Base-by-base conservation (phyloP, 2,329 filamentous ascomycete genomes). In the Fulvia fulva region DNA sequence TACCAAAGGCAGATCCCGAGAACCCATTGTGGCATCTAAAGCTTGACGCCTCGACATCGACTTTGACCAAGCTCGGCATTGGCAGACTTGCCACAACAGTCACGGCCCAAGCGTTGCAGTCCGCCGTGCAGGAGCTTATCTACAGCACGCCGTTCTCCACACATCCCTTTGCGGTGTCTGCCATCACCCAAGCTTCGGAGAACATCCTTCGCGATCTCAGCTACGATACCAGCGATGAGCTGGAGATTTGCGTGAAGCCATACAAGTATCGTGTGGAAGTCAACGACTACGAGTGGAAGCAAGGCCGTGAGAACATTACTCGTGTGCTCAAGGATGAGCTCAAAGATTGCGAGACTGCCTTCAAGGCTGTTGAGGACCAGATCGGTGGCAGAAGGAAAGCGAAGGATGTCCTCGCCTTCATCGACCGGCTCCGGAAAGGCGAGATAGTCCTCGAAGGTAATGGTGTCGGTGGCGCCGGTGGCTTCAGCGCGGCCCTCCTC, bases 251-350 rank as follows among this genome's bases (percentile, higher is more conserved):
- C 72, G 95, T 99, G 76, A 99, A 99, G 75, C 94, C 95, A 0
- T 99, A 93, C 80, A 99, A 99, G 73, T 97, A 93, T 66, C 91
- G 97, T 62, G 96, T 99, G 58, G 94, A 99, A 67, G 87, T 99
- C 46, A 91, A 96, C 69, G 89, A 92, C 41, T 81, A 86, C 7
- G 95, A 99, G 73, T 99, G 94, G 94, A 74, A 81, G 3, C 85
- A 89, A 60, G 92, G 91, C 0, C 82, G 93, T 53, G 91, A 96
- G 47, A 94, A 95, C 66, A 87, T 93, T 1, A 83, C 85, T 41
- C 82, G 80, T 8, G 86, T 94, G 1, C 77, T 99, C n/a, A 95
- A 95, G 74, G 87, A 88, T 52, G 94, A 99, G 73, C 80, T 99
- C 3, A 82, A 84, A 58, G 90, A 91, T 23, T 96, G 91, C 66